Base-by-base conservation (phyloP, 345 rosid species). In the Arabis hirsuta region DNA sequence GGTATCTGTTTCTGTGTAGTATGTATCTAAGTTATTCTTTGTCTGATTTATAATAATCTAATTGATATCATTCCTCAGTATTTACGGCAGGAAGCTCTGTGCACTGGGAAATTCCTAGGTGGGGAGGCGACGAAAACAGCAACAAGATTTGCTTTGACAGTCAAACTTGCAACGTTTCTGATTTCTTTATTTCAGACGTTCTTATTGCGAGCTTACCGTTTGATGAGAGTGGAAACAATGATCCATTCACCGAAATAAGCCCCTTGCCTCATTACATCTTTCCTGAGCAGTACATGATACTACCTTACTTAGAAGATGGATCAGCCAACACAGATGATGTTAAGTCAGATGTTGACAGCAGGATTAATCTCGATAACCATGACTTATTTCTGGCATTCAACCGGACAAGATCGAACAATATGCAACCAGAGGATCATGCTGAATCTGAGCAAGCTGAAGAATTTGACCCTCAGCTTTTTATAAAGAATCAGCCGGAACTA, bases 251-350 rank as follows among this genome's bases (percentile, higher is more conserved):
- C 22, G 81, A 71, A 26, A 71, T 77, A 26, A 77, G 73, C 19
- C 81, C 81, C 12, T 86, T 86, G 67, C 84, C 85, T 78, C 93
- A 85, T 84, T 82, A 83, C 81, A 81, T 75, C 48, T 86, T 77
- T 65, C 76, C 86, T 61, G 95, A 92, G 71, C 86, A 83, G 73
- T 92, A 81, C 81, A 82, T 90, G 87, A 57, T 87, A 60, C 83
- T 90, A 43, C 98, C 98, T 76, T 86, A 81, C 74, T 80, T 92
- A 1, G 89, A 88, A 81, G 89, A 88, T 59, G 87, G 85, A 81
- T 22, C 79, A 50, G 81, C 79, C 73, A 59, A 74, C 48, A 68
- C 78, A 43, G 72, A 74, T 80, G 85, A 77, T 66, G 56, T 77
- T 65, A 82, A 81, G 63, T 76, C 81, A 47, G 78, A 79, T 61